phyloP scores from a whole-genome alignment of 768 basidiomycete genomes.

The Pleurotus salmoneostramineus region DNA sequence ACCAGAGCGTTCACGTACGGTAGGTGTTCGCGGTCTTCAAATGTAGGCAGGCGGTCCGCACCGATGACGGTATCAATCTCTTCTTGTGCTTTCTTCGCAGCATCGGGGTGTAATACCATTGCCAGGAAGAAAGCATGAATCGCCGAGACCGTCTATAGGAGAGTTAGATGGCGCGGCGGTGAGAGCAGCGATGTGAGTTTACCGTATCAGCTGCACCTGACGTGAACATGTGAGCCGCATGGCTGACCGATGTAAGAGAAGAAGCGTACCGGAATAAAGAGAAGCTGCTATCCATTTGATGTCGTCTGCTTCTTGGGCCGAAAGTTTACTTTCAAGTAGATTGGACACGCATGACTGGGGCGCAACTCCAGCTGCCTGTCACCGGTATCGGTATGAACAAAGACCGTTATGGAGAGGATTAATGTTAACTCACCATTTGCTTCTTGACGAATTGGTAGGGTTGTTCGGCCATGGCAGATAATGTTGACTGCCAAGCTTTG shows the following conservation, averaged over 20 bases:
- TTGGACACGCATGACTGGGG: slow-evolving; percentile 54
- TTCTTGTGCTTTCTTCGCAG: slow-evolving; percentile 52
- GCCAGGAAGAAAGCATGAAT: slow-evolving; percentile 62
- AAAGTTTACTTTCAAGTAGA: slow-evolving; percentile 46
- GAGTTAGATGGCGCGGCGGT: too few relatives aligned
- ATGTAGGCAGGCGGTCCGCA: slow-evolving; percentile 54
- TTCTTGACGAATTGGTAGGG: slow-evolving; percentile 4
- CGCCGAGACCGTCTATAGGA: slow-evolving; percentile 53
- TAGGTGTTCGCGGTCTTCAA: slow-evolving; percentile 50
- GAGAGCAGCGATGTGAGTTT: slow-evolving; percentile 10
- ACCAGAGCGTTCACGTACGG: slow-evolving; percentile 60
- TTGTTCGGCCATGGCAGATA: slow-evolving; percentile 1
- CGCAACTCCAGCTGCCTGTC: slow-evolving; percentile 56
- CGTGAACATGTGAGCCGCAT: background rate
- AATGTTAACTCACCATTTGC: slow-evolving; percentile 1
- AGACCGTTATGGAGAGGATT: background rate
- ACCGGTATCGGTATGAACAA: background rate
- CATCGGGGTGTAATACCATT: slow-evolving; percentile 53
- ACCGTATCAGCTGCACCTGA: slow-evolving; percentile 58
- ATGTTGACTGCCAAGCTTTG: slow-evolving; percentile 4
- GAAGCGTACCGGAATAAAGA: slow-evolving; percentile 43
- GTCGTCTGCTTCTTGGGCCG: slow-evolving; percentile 55
- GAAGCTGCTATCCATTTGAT: slow-evolving; percentile 67
- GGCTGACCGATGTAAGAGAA: background rate
- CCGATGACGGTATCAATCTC: slow-evolving; percentile 63